Conservation (phyloP, 2,329 filamentous ascomycete species). For the Botrytis deweyae region DNA sequence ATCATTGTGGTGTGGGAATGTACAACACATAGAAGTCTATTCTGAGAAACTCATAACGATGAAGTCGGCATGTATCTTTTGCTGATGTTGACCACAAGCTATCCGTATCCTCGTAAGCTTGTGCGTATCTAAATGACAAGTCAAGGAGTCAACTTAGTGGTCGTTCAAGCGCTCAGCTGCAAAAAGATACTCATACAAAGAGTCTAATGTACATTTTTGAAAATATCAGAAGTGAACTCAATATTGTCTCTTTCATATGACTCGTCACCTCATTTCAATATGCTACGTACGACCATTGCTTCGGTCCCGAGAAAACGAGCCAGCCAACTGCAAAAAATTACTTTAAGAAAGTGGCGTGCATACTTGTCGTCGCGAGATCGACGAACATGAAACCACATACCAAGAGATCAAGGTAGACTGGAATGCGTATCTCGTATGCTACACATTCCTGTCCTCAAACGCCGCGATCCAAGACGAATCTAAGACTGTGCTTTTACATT, state of each 20-base stretch:
- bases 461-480: not conserved
- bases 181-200: not conserved
- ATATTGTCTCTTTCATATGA: not conserved
- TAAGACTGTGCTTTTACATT: not conserved
- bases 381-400: slow-evolving; percentile 6
- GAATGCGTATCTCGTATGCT: not conserved
- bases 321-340: not conserved
- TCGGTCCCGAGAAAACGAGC: not conserved
- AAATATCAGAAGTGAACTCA: not conserved
- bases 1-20: not conserved
- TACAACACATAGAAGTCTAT: not conserved
- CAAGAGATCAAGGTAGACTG: not conserved
- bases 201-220: not conserved
- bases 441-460: not conserved
- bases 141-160: not conserved
- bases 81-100: not conserved
- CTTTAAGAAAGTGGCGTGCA: not conserved
- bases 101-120: not conserved
- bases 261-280: not conserved
- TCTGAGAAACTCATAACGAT: not conserved
- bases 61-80: not conserved
- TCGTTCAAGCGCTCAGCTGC: not conserved
- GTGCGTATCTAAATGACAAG: not conserved
- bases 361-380: not conserved
- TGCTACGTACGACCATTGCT: not conserved